Evolutionary conservation across 257 asterid species (phyloP), one percentile per base, ranked within the genome.

Genomic region (Nicotiana knightiana): DNA sequence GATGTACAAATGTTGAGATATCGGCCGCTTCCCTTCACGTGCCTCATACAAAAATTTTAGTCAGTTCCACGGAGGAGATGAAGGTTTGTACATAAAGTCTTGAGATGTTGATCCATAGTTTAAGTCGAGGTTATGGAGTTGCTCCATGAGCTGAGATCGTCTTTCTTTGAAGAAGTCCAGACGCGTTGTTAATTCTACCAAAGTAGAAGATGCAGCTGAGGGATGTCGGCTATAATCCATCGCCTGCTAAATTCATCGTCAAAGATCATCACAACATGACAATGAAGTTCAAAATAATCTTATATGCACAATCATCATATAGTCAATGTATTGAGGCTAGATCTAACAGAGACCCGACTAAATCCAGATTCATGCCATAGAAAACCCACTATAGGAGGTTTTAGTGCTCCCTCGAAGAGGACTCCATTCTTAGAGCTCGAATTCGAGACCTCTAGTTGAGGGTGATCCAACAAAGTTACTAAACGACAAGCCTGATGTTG

Each of bases 141-240:
- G 99, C 83, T 93, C 99, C 97, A 95, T 95, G 87, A 95, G 87
- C 89, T 95, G 99, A n/a, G 99, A 93, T 79, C 99, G 91, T 82
- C 99, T 84, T 80, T 95, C 99, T 91, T 93, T 95, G 87, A 95
- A 95, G 90, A 93, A 95, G 84, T 92, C 98, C 13, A 95, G 94
- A 32, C 97, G 99, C 6, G 97, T 85, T 11, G 97, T 95, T 85
- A 95, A 81, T 86, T 95, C 99, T 61, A 95, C 91, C 91, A 95
- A 81, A 66, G 97, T 91, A 13, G 97, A 90, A 30, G 98, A 89
- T 33, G 96, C 89, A 76, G 90, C 88, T 62, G 92, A 66, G 67
- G 88, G 93, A 82, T 90, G 91, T 55, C 90, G 89, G n/a, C 85
- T 86, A 83, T 90, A 86, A 82, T 92, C 97, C 84, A 83, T 82